phyloP scores from a whole-genome alignment of 2,329 filamentous ascomycete species.

The Neopestalotiopsis sp. region DNA sequence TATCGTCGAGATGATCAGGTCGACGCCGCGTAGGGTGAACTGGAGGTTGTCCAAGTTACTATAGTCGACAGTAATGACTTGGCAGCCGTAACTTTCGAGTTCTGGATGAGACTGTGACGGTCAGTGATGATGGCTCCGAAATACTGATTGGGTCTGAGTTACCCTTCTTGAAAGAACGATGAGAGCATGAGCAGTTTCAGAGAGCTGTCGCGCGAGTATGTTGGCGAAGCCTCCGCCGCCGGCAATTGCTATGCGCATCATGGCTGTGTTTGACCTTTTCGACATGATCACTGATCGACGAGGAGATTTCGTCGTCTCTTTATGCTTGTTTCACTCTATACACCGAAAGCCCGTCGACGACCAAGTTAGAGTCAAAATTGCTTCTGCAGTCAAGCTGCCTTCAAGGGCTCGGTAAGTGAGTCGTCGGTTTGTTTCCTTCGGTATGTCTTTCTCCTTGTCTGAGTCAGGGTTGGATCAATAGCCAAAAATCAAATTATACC shows the following conservation, averaged over 20 bases:
- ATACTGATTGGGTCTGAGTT: conserved; percentile 31
- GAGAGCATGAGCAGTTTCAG: conserved; percentile 69
- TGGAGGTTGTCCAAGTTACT: conserved; percentile 59
- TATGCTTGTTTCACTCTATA: neutral
- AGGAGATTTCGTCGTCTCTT: neutral
- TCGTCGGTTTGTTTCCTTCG: conserved; percentile 1
- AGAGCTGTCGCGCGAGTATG: conserved; percentile 63
- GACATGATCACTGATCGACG: conserved; percentile 16
- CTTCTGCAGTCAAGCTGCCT: neutral
- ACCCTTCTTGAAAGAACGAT: conserved; percentile 73
- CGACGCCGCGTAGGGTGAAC: conserved; percentile 72
- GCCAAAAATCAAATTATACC: neutral
- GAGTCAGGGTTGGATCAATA: conserved; percentile 3
- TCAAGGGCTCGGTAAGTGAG: neutral
- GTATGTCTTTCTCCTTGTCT: conserved; percentile 1
- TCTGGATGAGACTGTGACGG: conserved; percentile 57
- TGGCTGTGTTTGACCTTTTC: conserved; percentile 36
- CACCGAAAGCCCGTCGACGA: neutral
- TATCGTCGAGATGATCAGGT: conserved; percentile 78
- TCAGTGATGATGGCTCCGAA: conserved; percentile 20
- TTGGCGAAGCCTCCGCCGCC: conserved; percentile 65
- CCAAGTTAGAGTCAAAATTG: neutral
- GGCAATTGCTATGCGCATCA: conserved; percentile 67
- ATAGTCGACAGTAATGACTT: conserved; percentile 74
- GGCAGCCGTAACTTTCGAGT: conserved; percentile 61